These are phyloP conservation scores for Aureobasidium pullulans DNA, from an alignment of 2,329 filamentous ascomycete species.

Conservation along the genomic window DNA sequence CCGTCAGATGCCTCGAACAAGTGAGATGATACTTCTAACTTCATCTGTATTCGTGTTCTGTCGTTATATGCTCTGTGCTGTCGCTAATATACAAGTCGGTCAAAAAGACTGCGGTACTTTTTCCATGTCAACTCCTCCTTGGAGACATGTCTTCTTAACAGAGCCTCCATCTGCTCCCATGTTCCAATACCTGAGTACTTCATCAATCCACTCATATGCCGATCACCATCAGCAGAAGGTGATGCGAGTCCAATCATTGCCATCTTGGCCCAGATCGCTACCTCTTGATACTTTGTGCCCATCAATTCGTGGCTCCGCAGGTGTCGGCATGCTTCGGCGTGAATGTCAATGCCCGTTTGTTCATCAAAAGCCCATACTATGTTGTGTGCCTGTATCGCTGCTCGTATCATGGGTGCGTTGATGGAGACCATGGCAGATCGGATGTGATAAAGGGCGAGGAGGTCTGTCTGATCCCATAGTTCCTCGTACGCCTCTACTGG, in stretches of 20 bases:
- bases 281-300: constrained; percentile 19
- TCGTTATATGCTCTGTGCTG: too few species aligned
- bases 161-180: background rate
- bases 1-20: background rate
- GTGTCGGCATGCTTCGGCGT: constrained; percentile 18
- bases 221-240: constrained; percentile 19
- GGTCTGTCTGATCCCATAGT: constrained; percentile 16
- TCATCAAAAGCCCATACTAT: too few species aligned
- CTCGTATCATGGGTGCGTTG: constrained; percentile 13
- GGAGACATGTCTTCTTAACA: background rate
- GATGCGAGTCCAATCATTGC: too few species aligned
- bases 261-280: constrained; percentile 21
- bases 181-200: too few species aligned
- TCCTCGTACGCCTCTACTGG: constrained; percentile 16
- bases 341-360: constrained; percentile 17
- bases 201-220: background rate
- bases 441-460: constrained; percentile 18
- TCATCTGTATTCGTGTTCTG: too few species aligned
- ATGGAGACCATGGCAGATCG: constrained; percentile 19
- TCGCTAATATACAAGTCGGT: too few species aligned
- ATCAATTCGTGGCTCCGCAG: constrained; percentile 17
- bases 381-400: too few species aligned
- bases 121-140: background rate
- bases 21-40: too few species aligned
- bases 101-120: too few species aligned